These are phyloP conservation scores for Pseudoscleropodium purum DNA, from an alignment of 225 moss, liverwort and hornwort species.

Conservation along the genomic window DNA sequence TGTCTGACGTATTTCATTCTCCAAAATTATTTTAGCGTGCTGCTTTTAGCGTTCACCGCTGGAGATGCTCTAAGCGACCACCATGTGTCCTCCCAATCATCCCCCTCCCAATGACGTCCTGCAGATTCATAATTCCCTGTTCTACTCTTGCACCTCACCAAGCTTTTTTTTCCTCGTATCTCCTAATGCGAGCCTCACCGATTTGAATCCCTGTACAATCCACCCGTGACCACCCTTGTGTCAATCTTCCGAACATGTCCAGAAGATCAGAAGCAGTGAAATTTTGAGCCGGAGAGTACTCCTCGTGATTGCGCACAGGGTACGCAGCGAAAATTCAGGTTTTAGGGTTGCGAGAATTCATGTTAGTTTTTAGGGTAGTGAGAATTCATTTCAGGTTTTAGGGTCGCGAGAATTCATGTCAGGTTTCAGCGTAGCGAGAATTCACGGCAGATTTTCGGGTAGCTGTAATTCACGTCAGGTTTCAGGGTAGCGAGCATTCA, in stretches of 20 bases:
- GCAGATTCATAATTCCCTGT: neutral
- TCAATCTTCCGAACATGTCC: neutral
- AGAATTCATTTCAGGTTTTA: neutral
- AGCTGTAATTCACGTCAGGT: neutral
- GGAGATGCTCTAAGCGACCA: neutral
- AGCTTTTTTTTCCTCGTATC: neutral
- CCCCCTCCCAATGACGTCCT: too few relatives aligned
- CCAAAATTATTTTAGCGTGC: too few relatives aligned
- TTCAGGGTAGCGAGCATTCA: neutral
- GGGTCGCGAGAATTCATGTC: neutral
- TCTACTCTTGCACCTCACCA: neutral
- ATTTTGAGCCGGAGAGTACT: neutral
- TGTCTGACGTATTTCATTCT: too few relatives aligned
- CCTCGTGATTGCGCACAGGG: neutral
- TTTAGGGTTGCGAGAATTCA: neutral
- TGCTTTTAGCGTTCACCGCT: too few relatives aligned
- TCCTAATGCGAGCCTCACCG: neutral
- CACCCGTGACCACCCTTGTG: neutral
- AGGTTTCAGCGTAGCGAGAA: neutral
- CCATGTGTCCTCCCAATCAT: neutral
- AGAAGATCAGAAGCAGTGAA: too few relatives aligned
- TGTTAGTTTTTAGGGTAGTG: neutral
- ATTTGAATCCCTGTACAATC: neutral
- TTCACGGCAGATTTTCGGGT: neutral
- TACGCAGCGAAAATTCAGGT: neutral